A percentile compares a stretch with the other conserved stretches of the same genome.
Conservation (phyloP, 1,284 basidiomycete species). For the Apiotrichum siamense region DNA sequence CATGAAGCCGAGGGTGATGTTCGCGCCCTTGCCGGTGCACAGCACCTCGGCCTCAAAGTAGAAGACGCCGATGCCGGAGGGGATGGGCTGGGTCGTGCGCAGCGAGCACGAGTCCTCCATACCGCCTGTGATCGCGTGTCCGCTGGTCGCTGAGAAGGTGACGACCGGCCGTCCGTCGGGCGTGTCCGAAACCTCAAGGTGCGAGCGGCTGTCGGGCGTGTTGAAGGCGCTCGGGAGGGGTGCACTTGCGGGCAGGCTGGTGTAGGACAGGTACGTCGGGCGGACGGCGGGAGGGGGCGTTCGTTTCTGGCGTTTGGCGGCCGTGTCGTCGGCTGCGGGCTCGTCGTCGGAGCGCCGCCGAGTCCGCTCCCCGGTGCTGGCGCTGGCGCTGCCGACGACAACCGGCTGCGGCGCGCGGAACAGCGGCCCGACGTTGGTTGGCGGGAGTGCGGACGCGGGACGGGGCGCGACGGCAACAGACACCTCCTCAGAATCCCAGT, state of each 20-base stretch:
- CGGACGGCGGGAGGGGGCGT: neutral
- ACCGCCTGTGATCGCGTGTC: conserved; percentile 40
- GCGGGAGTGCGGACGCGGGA: neutral
- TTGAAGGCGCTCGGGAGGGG: conserved; percentile 8
- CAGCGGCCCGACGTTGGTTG: conserved; percentile 2
- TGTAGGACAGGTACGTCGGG: conserved; percentile 50
- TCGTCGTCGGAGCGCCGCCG: conserved; percentile 3
- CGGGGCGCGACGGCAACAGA: neutral
- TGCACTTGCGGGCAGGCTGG: conserved; percentile 9
- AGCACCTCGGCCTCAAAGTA: conserved; percentile 80
- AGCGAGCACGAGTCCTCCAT: conserved; percentile 76
- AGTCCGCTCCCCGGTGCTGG: neutral
- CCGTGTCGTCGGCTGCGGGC: neutral
- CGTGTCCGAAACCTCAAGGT: conserved; percentile 3
- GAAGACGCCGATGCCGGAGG: conserved; percentile 75
- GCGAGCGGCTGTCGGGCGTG: conserved; percentile 1
- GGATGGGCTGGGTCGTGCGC: conserved; percentile 66
- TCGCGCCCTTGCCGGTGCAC: conserved; percentile 59
- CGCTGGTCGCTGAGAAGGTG: conserved; percentile 36
- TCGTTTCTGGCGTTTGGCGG: conserved; percentile 6
- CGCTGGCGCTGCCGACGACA: neutral
- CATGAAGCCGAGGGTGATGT: conserved; percentile 72
- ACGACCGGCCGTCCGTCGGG: conserved; percentile 21
- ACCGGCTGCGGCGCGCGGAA: neutral
- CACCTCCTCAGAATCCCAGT: neutral